Conservation (phyloP, 768 basidiomycete genomes). For the Leccinellum albellum region DNA sequence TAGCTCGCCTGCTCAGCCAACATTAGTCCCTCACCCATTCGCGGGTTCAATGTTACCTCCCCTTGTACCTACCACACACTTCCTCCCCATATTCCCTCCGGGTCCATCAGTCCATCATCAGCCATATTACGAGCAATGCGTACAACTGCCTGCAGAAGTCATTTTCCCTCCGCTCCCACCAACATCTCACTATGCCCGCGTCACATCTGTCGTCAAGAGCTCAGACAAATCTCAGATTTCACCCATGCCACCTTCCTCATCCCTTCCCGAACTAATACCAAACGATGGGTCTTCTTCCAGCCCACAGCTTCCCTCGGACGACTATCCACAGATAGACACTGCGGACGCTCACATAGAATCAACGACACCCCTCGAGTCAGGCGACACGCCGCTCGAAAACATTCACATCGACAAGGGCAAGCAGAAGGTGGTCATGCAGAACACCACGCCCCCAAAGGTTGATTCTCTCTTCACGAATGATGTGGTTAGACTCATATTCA, state of each 20-base stretch:
- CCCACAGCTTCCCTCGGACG: constrained; percentile 41
- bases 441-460: constrained; percentile 30
- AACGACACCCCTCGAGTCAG: constrained; percentile 14
- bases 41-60: constrained; percentile 18
- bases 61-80: constrained; percentile 23
- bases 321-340: constrained; percentile 18
- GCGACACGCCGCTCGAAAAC: constrained; percentile 5
- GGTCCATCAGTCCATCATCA: constrained; percentile 65
- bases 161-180: constrained; percentile 74
- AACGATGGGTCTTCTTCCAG: constrained; percentile 66
- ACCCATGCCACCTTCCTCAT: constrained; percentile 33
- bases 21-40: constrained; percentile 20
- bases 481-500: background rate
- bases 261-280: constrained; percentile 61
- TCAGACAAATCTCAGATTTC: constrained; percentile 25
- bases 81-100: constrained; percentile 45
- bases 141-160: constrained; percentile 56
- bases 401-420: constrained; percentile 13
- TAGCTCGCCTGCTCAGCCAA: constrained; percentile 18
- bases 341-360: constrained; percentile 15
- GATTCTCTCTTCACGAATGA: background rate
- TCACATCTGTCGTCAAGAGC: constrained; percentile 23
- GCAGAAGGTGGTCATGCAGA: constrained; percentile 11
- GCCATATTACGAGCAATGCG: constrained; percentile 65
- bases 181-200: constrained; percentile 38